Percentiles rank a stretch among this genome's conserved stretches.
Conservation (phyloP, 129 eudicot genomes). For the Pulicaria dysenterica region DNA sequence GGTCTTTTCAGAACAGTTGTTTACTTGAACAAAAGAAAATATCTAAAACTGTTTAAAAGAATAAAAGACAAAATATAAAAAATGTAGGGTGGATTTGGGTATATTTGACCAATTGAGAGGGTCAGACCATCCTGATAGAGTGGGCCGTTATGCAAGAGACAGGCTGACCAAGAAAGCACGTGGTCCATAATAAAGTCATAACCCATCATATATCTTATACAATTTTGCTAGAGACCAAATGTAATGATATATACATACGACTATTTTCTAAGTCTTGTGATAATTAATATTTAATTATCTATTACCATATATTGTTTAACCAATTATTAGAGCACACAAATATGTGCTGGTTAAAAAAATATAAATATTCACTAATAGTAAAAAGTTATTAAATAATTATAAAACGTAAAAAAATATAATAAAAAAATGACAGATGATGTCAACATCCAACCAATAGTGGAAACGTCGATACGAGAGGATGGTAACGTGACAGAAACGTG, state of each 20-base stretch:
- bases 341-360: too few species aligned
- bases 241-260: neutral
- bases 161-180: constrained; percentile 42
- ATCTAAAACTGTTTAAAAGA: neutral
- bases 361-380: too few species aligned
- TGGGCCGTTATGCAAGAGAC: constrained; percentile 42
- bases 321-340: too few species aligned
- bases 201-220: neutral
- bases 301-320: too few species aligned
- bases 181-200: constrained; percentile 25
- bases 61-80: neutral
- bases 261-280: neutral
- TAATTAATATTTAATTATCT: too few species aligned
- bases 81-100: neutral
- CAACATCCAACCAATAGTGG: too few species aligned
- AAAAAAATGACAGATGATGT: too few species aligned
- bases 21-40: neutral
- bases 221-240: neutral
- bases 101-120: constrained; percentile 27
- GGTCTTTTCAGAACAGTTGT: too few species aligned
- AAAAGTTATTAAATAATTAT: too few species aligned
- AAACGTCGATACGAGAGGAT: too few species aligned
- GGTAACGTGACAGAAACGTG: too few species aligned
- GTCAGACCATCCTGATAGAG: constrained; percentile 36
- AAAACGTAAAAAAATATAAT: too few species aligned